A percentile compares a stretch with the other conserved stretches of the same genome.
Evolutionary conservation across 805 yeast species (phyloP).

Genomic region (Zygosaccharomyces lentus): DNA sequence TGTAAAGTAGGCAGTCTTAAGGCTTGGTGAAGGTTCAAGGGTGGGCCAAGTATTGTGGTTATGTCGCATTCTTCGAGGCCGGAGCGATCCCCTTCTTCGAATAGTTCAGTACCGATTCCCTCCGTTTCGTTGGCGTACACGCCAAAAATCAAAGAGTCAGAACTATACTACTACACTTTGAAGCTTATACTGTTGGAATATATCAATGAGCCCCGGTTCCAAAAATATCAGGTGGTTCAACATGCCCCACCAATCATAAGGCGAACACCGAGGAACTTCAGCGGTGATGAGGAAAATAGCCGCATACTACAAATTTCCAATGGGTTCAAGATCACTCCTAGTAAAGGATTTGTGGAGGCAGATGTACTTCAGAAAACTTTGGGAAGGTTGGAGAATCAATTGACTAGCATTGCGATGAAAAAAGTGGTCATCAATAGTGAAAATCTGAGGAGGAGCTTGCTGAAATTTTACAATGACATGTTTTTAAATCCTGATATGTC

Average conservation of each 20-base stretch:
- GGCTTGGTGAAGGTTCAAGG: background rate
- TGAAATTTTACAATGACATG: slow-evolving; percentile 60
- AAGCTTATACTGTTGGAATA: slow-evolving; percentile 57
- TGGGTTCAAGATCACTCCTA: slow-evolving; percentile 4
- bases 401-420: slow-evolving; percentile 47
- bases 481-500: slow-evolving; percentile 40
- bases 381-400: slow-evolving; percentile 38
- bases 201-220: slow-evolving; percentile 59
- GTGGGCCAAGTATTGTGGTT: background rate
- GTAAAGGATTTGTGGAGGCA: slow-evolving; percentile 22
- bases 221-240: slow-evolving; percentile 19
- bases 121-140: slow-evolving; percentile 10
- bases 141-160: slow-evolving; percentile 12
- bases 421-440: slow-evolving; percentile 36
- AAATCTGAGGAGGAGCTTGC: slow-evolving; percentile 50
- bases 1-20: background rate
- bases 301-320: slow-evolving; percentile 14
- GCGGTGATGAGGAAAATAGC: slow-evolving; percentile 8
- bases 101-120: slow-evolving; percentile 7
- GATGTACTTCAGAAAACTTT: slow-evolving; percentile 38
- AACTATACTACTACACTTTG: slow-evolving; percentile 49
- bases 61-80: slow-evolving; percentile 2
- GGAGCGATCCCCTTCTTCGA: slow-evolving; percentile 6
- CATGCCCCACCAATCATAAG: slow-evolving; percentile 3
- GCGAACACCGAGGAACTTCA: slow-evolving; percentile 4